Conservation (phyloP, 2,329 filamentous ascomycete species). For the Venturia aucupariae region DNA sequence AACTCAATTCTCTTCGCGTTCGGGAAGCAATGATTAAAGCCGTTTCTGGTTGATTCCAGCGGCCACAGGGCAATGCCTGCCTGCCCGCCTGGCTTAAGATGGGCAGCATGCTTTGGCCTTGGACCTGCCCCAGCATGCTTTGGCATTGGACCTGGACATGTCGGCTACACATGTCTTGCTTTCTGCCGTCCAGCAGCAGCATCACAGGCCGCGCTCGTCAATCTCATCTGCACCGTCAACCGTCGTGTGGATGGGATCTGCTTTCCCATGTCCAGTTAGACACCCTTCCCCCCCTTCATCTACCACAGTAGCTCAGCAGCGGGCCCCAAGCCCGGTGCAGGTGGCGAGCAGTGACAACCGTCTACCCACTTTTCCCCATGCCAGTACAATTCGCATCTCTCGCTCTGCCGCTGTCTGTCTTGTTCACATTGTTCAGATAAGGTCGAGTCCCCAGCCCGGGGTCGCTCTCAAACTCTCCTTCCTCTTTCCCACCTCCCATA, state of each 20-base stretch:
- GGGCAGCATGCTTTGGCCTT: background rate
- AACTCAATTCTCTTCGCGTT: background rate
- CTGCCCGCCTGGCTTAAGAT: no score
- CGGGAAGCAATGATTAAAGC: background rate
- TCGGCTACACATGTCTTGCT: constrained; percentile 3
- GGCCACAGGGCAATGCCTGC: background rate
- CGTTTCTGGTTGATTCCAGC: background rate
- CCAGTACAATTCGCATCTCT: background rate
- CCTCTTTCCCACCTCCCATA: background rate
- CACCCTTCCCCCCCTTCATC: background rate
- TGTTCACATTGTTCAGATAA: constrained; percentile 8
- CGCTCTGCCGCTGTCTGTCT: background rate
- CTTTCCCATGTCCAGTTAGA: background rate
- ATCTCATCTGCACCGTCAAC: background rate
- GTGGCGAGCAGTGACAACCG: constrained; percentile 5
- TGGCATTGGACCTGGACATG: background rate
- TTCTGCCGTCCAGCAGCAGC: background rate
- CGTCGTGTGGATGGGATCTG: no score
- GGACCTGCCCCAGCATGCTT: no score
- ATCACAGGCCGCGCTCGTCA: background rate
- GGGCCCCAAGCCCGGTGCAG: background rate
- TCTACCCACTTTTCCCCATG: constrained; percentile 3
- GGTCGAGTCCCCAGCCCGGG: background rate
- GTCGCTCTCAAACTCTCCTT: background rate
- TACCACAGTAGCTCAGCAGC: background rate